These are phyloP conservation scores for Cordyceps cateniannulata DNA, from an alignment of 2,329 filamentous ascomycete species.

Conservation along the genomic window DNA sequence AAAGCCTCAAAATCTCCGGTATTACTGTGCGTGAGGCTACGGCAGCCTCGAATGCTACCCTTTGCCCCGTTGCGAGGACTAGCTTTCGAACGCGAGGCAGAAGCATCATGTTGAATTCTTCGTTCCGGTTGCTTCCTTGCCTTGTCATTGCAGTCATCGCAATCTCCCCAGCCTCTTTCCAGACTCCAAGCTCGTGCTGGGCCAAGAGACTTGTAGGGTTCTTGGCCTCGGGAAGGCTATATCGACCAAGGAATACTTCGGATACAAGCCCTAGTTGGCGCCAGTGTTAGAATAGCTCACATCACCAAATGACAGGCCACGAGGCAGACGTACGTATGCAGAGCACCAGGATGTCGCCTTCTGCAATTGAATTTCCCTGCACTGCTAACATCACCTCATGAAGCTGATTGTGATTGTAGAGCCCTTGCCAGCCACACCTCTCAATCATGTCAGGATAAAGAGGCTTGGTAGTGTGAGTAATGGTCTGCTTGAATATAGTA, in stretches of 20 bases:
- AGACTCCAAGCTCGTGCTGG: conserved; percentile 18
- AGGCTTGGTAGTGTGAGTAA: not conserved
- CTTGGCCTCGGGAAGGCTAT: conserved; percentile 16
- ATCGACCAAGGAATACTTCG: conserved; percentile 21
- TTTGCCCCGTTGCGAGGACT: not conserved
- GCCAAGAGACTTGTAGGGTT: conserved; percentile 16
- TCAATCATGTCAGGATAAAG: conserved; percentile 13
- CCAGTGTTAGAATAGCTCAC: not conserved
- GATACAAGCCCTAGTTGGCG: not conserved
- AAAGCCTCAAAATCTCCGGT: conserved; percentile 12
- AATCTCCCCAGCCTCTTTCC: conserved; percentile 14
- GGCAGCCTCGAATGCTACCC: not conserved
- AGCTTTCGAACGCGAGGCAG: not conserved
- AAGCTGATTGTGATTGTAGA: conserved; percentile 21
- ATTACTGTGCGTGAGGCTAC: not conserved
- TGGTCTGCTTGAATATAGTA: conserved; percentile 12
- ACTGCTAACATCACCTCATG: conserved; percentile 16
- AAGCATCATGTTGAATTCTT: not conserved
- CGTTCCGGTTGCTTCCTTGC: not conserved
- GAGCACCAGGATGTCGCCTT: conserved; percentile 19
- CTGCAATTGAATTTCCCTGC: conserved; percentile 21
- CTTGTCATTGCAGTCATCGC: not conserved
- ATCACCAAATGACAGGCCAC: not conserved
- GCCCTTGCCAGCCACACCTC: conserved; percentile 23
- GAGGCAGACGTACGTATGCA: not conserved